Evolutionary conservation across 495 filamentous ascomycete species (phyloP).

Genomic region (Podospora comata): DNA sequence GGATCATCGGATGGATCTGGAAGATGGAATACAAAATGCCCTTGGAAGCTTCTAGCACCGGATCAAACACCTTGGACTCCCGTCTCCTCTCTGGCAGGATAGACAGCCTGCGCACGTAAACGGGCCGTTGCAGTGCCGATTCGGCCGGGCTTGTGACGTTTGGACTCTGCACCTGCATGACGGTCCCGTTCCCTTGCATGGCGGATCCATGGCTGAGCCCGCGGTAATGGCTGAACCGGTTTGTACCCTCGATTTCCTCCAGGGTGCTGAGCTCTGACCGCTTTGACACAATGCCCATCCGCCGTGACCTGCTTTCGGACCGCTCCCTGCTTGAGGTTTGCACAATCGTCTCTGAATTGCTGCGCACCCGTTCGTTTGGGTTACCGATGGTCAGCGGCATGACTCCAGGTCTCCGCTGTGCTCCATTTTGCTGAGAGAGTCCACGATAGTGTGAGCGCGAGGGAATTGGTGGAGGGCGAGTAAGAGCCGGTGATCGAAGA

Average conservation of each 20-base stretch:
- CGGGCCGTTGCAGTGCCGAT: conserved; percentile 49
- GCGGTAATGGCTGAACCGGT: conserved; percentile 75
- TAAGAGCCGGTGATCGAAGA: conserved; percentile 61
- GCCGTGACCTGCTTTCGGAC: conserved; percentile 52
- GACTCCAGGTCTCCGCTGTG: conserved; percentile 62
- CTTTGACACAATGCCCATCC: conserved; percentile 84
- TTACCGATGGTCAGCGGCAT: conserved; percentile 66
- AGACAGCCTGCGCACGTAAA: conserved; percentile 72
- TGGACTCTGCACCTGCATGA: conserved; percentile 41
- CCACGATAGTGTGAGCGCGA: conserved; percentile 74
- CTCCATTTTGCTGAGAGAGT: conserved; percentile 67
- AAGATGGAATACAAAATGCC: conserved; percentile 84
- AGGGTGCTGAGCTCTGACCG: conserved; percentile 70
- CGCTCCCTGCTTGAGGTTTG: conserved; percentile 47
- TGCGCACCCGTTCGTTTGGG: conserved; percentile 75
- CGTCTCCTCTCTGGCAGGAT: conserved; percentile 79
- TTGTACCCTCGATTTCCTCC: conserved; percentile 64
- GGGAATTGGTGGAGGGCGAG: conserved; percentile 68
- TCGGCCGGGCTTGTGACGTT: conserved; percentile 60
- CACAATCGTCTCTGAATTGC: conserved; percentile 83
- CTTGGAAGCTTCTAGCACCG: conserved; percentile 74
- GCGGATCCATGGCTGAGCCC: conserved; percentile 79
- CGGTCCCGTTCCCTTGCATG: conserved; percentile 53
- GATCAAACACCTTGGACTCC: conserved; percentile 54
- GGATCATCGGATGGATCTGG: conserved; percentile 73